These are phyloP conservation scores for Geotrichum siamense DNA, from an alignment of 1,139 yeast genomes.

Conservation along the genomic window DNA sequence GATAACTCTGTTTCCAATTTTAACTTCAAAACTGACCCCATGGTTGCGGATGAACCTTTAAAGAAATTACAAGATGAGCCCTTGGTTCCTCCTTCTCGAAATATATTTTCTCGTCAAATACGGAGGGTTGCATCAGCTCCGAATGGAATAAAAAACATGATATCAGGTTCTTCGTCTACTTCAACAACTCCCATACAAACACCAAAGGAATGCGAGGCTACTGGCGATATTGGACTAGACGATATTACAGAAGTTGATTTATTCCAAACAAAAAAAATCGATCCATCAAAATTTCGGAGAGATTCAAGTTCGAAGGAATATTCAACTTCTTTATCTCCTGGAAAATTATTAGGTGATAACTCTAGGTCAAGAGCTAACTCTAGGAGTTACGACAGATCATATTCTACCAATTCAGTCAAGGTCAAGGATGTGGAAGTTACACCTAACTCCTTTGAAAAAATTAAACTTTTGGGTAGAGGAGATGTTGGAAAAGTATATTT, in stretches of 20 bases:
- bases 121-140: slow-evolving; percentile 83
- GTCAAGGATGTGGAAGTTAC: slow-evolving; percentile 73
- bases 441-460: slow-evolving; percentile 81
- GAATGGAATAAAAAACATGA: slow-evolving; percentile 40
- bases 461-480: slow-evolving; percentile 85
- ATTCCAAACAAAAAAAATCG: slow-evolving; percentile 8
- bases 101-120: slow-evolving; percentile 47
- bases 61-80: slow-evolving; percentile 10
- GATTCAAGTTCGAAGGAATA: not conserved
- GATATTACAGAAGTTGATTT: slow-evolving; percentile 17
- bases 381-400: slow-evolving; percentile 42
- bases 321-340: slow-evolving; percentile 6
- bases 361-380: slow-evolving; percentile 34
- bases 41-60: not conserved
- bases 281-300: not conserved
- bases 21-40: not conserved
- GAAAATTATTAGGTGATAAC: slow-evolving; percentile 5
- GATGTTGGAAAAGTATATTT: slow-evolving; percentile 96
- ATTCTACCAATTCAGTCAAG: slow-evolving; percentile 53
- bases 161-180: slow-evolving; percentile 17
- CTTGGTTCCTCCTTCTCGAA: slow-evolving; percentile 23
- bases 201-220: slow-evolving; percentile 5
- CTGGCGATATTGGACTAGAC: slow-evolving; percentile 9
- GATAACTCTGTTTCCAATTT: not conserved
- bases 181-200: slow-evolving; percentile 14